phyloP scores from a whole-genome alignment of 257 asterid species.

The Rehmannia glutinosa region DNA sequence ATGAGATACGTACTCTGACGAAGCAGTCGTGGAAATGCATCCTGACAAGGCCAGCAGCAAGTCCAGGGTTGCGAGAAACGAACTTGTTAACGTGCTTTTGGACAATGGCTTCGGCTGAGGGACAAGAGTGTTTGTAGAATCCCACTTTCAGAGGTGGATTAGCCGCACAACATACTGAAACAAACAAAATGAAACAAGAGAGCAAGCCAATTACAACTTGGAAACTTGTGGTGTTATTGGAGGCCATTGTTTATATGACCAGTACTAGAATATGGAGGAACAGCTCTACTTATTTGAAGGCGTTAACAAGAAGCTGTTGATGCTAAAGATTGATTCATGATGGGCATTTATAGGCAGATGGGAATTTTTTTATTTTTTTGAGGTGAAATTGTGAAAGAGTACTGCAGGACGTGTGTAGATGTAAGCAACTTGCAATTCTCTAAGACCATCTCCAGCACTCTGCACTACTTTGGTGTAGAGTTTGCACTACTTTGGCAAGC shows the following conservation, averaged over 20 bases:
- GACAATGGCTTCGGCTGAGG: constrained; percentile 47
- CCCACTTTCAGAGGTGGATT: constrained; percentile 34
- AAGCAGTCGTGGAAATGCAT: constrained; percentile 78
- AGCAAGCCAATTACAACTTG: neutral
- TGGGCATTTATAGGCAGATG: constrained; percentile 15
- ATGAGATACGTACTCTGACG: constrained; percentile 43
- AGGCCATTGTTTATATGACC: neutral
- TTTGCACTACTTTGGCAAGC: no score
- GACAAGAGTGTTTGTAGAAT: constrained; percentile 40
- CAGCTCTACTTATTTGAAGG: no score
- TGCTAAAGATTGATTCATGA: neutral
- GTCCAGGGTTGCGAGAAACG: constrained; percentile 37
- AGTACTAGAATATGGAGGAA: no score
- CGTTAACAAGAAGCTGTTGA: neutral
- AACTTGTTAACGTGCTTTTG: constrained; percentile 37
- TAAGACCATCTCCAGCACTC: no score
- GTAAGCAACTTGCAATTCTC: constrained; percentile 23
- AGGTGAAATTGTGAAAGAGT: no score
- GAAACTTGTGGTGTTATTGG: neutral
- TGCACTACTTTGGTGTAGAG: no score
- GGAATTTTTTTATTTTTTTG: no score
- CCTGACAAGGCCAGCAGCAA: constrained; percentile 67
- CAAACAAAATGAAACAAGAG: constrained; percentile 10
- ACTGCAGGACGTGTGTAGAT: constrained; percentile 18
- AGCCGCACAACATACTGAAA: neutral